Evolutionary conservation across 2,329 filamentous ascomycete genomes (phyloP).

Genomic region (Diaporthe caulivora): DNA sequence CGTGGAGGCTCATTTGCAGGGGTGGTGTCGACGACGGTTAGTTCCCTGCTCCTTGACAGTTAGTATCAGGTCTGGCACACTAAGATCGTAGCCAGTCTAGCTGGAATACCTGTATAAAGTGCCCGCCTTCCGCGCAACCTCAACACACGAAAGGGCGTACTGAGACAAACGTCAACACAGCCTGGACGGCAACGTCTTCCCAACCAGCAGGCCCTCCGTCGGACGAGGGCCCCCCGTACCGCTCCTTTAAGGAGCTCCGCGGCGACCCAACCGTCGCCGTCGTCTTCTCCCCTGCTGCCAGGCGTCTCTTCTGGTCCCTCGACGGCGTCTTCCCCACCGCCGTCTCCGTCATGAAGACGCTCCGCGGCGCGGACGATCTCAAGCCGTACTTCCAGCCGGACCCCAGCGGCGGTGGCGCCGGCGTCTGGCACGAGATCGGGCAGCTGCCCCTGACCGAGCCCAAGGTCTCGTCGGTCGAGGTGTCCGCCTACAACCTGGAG

Average conservation of each 20-base stretch:
- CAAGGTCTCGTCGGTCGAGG: constrained; percentile 46
- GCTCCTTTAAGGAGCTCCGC: constrained; percentile 41
- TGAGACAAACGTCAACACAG: constrained; percentile 12
- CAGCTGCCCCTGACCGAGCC: constrained; percentile 46
- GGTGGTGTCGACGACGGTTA: too few relatives aligned
- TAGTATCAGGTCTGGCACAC: too few relatives aligned
- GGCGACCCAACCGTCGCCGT: constrained; percentile 33
- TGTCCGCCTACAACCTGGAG: constrained; percentile 42
- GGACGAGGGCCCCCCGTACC: constrained; percentile 38
- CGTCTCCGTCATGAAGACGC: constrained; percentile 45
- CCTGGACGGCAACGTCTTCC: background rate
- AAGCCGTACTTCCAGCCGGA: constrained; percentile 43
- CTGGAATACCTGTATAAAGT: too few relatives aligned
- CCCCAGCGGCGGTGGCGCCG: constrained; percentile 39
- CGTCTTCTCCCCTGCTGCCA: constrained; percentile 39
- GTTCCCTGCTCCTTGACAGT: too few relatives aligned
- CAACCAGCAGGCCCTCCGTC: background rate
- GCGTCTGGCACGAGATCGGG: constrained; percentile 46
- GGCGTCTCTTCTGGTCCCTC: constrained; percentile 45
- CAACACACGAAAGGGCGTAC: too few relatives aligned
- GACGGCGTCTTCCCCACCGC: constrained; percentile 42
- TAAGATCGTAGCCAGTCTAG: too few relatives aligned
- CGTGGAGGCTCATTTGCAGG: too few relatives aligned
- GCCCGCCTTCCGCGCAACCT: too few relatives aligned
- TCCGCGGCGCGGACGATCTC: constrained; percentile 39